phyloP scores from a whole-genome alignment of 2,329 filamentous ascomycete species.

The Neofusicoccum cordaticola region DNA sequence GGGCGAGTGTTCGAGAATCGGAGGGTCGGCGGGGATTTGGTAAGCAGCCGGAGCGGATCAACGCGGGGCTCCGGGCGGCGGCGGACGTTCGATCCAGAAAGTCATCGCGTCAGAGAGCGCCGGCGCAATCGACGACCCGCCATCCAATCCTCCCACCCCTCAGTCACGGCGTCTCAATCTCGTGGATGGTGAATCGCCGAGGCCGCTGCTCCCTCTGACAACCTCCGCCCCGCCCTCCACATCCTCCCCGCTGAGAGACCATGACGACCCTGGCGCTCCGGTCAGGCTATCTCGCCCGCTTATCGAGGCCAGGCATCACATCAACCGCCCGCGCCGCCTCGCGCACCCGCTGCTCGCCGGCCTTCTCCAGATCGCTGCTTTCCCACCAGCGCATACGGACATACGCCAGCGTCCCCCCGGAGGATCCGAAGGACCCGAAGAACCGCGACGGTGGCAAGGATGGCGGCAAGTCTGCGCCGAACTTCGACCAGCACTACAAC shows the following conservation, averaged over 20 bases:
- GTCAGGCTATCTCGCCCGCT: slow-evolving; percentile 63
- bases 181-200: slow-evolving; percentile 17
- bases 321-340: slow-evolving; percentile 44
- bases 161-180: not conserved
- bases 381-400: slow-evolving; percentile 42
- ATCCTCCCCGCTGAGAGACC: slow-evolving; percentile 33
- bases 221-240: slow-evolving; percentile 15
- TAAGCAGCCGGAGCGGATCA: slow-evolving; percentile 5
- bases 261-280: slow-evolving; percentile 68
- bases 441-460: slow-evolving; percentile 15
- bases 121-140: slow-evolving; percentile 5
- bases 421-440: slow-evolving; percentile 24
- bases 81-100: slow-evolving; percentile 3
- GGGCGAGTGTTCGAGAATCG: not conserved
- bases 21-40: not conserved
- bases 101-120: slow-evolving; percentile 15
- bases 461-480: slow-evolving; percentile 29
- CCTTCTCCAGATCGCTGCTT: slow-evolving; percentile 43
- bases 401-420: slow-evolving; percentile 40
- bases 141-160: not conserved
- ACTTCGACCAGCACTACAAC: slow-evolving; percentile 25
- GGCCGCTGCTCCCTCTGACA: not conserved
- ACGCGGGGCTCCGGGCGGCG: not conserved
- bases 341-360: slow-evolving; percentile 34
- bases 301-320: slow-evolving; percentile 53